These are phyloP conservation scores for Pseudomonodictys pantanalensis DNA, from an alignment of 495 filamentous ascomycete species.

Conservation along the genomic window DNA sequence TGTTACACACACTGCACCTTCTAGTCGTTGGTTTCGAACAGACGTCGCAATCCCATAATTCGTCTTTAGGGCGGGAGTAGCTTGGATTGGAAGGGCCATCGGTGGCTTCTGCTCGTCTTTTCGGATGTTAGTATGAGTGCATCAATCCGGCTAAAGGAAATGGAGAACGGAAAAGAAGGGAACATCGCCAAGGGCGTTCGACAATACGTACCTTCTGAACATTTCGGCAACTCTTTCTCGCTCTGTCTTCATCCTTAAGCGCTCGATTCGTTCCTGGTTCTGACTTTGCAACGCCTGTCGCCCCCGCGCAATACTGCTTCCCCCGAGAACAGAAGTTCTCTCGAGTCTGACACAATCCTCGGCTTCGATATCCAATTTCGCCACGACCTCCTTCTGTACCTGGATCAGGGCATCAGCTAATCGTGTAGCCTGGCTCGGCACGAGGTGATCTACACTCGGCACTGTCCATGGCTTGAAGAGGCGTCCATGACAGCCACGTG, in stretches of 20 bases:
- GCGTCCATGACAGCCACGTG: conserved; percentile 38
- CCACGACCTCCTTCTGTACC: conserved; percentile 35
- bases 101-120: conserved; percentile 31
- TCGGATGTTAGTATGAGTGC: conserved; percentile 27
- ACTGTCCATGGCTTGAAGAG: conserved; percentile 39
- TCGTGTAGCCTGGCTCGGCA: conserved; percentile 33
- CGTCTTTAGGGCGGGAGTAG: conserved; percentile 30
- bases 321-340: conserved; percentile 34
- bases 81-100: conserved; percentile 21
- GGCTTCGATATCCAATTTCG: conserved; percentile 34
- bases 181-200: conserved; percentile 18
- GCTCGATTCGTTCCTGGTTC: conserved; percentile 33
- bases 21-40: conserved; percentile 27
- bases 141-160: conserved; percentile 19
- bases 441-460: conserved; percentile 31
- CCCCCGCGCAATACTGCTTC: conserved; percentile 33
- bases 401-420: conserved; percentile 32
- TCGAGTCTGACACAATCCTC: conserved; percentile 31
- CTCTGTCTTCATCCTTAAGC: conserved; percentile 37
- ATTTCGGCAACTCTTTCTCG: conserved; percentile 37
- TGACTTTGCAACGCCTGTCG: conserved; percentile 27
- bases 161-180: too few relatives aligned
- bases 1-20: conserved; percentile 37
- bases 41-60: conserved; percentile 12
- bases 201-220: conserved; percentile 37